These are phyloP conservation scores for Lasiosphaeria miniovina DNA, from an alignment of 495 filamentous ascomycete genomes.

Conservation along the genomic window DNA sequence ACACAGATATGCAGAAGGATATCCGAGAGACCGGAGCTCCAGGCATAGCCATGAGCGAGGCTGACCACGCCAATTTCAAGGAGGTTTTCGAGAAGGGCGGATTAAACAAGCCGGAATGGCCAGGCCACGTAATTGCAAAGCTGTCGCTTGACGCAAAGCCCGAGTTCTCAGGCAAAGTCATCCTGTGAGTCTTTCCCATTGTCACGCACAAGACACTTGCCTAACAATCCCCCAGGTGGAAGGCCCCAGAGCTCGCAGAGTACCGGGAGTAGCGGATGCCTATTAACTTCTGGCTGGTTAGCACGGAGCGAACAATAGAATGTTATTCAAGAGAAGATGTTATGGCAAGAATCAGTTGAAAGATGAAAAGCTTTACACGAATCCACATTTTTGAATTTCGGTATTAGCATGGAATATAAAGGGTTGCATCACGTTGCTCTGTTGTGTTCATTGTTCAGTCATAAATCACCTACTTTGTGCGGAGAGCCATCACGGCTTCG, in stretches of 20 bases:
- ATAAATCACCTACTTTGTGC: constrained; percentile 26
- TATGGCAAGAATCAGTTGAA: constrained; percentile 67
- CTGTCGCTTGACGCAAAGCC: constrained; percentile 57
- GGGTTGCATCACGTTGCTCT: constrained; percentile 33
- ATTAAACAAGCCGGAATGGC: constrained; percentile 77
- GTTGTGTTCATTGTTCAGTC: constrained; percentile 14
- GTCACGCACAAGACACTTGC: background rate
- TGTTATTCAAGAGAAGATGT: background rate
- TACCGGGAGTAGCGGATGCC: constrained; percentile 50
- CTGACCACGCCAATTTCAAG: constrained; percentile 67
- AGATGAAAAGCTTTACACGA: constrained; percentile 90
- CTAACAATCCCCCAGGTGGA: constrained; percentile 64
- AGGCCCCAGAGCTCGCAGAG: constrained; percentile 58
- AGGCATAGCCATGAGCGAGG: constrained; percentile 56
- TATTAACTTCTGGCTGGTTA: constrained; percentile 12
- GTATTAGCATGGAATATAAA: constrained; percentile 86
- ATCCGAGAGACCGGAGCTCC: constrained; percentile 65
- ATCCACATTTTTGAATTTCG: constrained; percentile 71
- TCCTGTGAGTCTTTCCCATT: constrained; percentile 49
- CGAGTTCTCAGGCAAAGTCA: constrained; percentile 69
- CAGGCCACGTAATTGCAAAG: constrained; percentile 80
- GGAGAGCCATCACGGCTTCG: background rate
- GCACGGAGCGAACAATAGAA: constrained; percentile 14
- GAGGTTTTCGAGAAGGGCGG: constrained; percentile 62
- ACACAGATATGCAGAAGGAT: constrained; percentile 90